phyloP scores from a whole-genome alignment of 352 stramenopile species.

The Porosira glacialis region DNA sequence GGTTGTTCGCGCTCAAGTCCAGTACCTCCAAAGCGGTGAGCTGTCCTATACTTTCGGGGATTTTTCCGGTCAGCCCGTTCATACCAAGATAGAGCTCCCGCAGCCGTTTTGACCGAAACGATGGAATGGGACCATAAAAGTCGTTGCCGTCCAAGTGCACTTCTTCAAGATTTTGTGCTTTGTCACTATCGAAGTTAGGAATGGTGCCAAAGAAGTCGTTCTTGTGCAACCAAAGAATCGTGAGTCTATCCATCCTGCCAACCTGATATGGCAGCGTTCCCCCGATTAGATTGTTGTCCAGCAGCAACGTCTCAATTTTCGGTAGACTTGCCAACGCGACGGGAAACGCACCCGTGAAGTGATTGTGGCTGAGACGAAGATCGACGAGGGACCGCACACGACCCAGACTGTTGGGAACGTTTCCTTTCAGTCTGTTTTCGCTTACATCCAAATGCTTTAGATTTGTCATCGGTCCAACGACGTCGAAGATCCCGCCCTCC shows the following conservation, averaged over 20 bases:
- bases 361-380: slow-evolving; percentile 38
- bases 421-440: slow-evolving; percentile 56
- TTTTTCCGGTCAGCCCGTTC: slow-evolving; percentile 49
- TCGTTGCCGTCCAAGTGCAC: slow-evolving; percentile 37
- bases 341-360: slow-evolving; percentile 27
- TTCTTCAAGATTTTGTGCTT: slow-evolving; percentile 26
- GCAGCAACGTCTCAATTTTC: slow-evolving; percentile 38
- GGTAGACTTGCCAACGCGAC: slow-evolving; percentile 22
- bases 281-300: slow-evolving; percentile 36
- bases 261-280: slow-evolving; percentile 31
- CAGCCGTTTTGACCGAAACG: slow-evolving; percentile 36
- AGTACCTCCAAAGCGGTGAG: slow-evolving; percentile 49
- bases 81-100: slow-evolving; percentile 38
- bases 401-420: slow-evolving; percentile 47
- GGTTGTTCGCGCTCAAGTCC: slow-evolving; percentile 47
- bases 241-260: slow-evolving; percentile 26
- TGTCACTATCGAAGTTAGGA: slow-evolving; percentile 26
- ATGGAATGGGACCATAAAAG: slow-evolving; percentile 31
- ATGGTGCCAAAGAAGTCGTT: slow-evolving; percentile 37
- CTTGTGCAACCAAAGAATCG: slow-evolving; percentile 28
- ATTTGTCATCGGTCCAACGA: slow-evolving; percentile 36
- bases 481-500: slow-evolving; percentile 17
- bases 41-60: slow-evolving; percentile 47
- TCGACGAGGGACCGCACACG: slow-evolving; percentile 33
- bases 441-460: slow-evolving; percentile 60